These are phyloP conservation scores for Globisporangium emineosum DNA, from an alignment of 352 stramenopile species.

Conservation along the genomic window DNA sequence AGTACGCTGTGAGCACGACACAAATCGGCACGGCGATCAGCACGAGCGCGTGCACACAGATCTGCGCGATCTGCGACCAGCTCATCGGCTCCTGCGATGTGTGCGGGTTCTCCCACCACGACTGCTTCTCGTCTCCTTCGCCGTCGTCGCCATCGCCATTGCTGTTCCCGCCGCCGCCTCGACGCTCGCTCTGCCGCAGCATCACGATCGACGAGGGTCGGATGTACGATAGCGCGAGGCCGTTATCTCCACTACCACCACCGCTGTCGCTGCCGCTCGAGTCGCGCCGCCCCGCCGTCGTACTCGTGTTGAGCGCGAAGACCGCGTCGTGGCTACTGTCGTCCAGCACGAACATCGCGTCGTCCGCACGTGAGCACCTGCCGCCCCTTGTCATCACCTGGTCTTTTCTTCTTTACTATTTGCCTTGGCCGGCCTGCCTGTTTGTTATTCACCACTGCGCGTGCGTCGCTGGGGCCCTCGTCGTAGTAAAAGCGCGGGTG, in stretches of 20 bases:
- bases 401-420: neutral
- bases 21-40: constrained; percentile 29
- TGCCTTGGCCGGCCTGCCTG: neutral
- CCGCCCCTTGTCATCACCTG: neutral
- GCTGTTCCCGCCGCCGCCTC: neutral
- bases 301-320: constrained; percentile 14
- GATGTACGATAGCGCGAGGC: constrained; percentile 17
- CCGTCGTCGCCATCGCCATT: neutral
- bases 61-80: constrained; percentile 25
- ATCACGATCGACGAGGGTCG: constrained; percentile 35
- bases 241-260: neutral
- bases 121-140: constrained; percentile 13
- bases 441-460: neutral
- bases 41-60: constrained; percentile 33
- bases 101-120: constrained; percentile 33
- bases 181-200: constrained; percentile 9
- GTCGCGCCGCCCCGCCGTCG: constrained; percentile 14
- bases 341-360: constrained; percentile 33
- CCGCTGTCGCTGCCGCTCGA: constrained; percentile 16
- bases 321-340: constrained; percentile 8
- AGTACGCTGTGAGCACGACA: constrained; percentile 30
- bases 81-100: constrained; percentile 18
- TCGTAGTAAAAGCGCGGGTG: neutral
- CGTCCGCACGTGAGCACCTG: neutral
- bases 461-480: neutral